These are phyloP conservation scores for Leccinellum rugosiceps DNA, from an alignment of 768 basidiomycete genomes.

Conservation along the genomic window DNA sequence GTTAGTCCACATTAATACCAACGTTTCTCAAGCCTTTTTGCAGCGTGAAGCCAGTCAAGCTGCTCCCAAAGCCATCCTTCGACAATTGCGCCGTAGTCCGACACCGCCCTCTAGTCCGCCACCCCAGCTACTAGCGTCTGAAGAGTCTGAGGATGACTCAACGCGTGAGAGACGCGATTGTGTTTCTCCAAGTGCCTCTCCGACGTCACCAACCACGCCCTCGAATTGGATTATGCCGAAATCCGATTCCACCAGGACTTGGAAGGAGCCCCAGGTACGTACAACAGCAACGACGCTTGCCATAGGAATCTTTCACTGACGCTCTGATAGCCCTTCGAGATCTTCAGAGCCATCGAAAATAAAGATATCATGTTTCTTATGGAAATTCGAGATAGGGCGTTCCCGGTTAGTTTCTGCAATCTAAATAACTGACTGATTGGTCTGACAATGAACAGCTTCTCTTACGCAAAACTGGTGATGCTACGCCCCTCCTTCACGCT, in stretches of 20 bases:
- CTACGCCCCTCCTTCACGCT: slow-evolving; percentile 88
- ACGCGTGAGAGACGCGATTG: slow-evolving; percentile 11
- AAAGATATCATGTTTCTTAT: slow-evolving; percentile 81
- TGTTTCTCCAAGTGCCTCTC: slow-evolving; percentile 18
- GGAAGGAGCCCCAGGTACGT: slow-evolving; percentile 56
- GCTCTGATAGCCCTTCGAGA: slow-evolving; percentile 49
- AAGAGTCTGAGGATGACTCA: slow-evolving; percentile 15
- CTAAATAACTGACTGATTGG: background rate
- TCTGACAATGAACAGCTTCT: slow-evolving; percentile 49
- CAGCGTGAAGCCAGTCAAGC: slow-evolving; percentile 63
- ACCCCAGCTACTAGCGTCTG: slow-evolving; percentile 14
- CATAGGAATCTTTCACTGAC: background rate
- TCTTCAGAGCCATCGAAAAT: slow-evolving; percentile 81
- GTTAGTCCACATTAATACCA: slow-evolving; percentile 15
- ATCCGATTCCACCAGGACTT: slow-evolving; percentile 22
- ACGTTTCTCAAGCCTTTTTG: slow-evolving; percentile 53
- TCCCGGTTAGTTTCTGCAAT: slow-evolving; percentile 53
- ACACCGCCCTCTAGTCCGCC: slow-evolving; percentile 33
- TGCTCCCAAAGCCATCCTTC: slow-evolving; percentile 56
- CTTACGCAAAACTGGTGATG: slow-evolving; percentile 79
- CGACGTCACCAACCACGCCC: slow-evolving; percentile 19
- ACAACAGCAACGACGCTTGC: background rate
- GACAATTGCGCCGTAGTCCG: slow-evolving; percentile 48
- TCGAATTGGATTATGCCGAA: slow-evolving; percentile 16
- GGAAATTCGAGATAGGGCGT: slow-evolving; percentile 78